Conservation (phyloP, 202 grass and related monocot genomes). For the Alloteropsis angusta region DNA sequence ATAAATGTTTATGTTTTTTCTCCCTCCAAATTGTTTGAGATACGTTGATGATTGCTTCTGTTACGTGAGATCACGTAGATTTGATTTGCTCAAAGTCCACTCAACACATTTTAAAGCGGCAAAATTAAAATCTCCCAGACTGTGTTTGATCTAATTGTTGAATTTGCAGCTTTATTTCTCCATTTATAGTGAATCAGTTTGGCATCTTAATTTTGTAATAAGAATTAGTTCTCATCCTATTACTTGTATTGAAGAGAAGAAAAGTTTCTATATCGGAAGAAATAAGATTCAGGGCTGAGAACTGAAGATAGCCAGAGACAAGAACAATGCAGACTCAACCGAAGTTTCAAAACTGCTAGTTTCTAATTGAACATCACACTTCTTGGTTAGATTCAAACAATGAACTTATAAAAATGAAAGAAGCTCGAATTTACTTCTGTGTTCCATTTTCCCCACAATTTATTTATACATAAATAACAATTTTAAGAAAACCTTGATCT, state of each 20-base stretch:
- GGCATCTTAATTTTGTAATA: background rate
- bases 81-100: background rate
- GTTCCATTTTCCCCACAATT: too few relatives aligned
- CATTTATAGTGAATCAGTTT: background rate
- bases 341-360: background rate
- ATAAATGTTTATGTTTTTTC: background rate
- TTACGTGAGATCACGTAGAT: slow-evolving; percentile 3
- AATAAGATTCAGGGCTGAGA: background rate
- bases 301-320: background rate
- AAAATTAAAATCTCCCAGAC: background rate
- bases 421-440: background rate
- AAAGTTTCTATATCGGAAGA: background rate
- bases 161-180: background rate
- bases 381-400: background rate
- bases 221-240: background rate
- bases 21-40: background rate
- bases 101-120: background rate
- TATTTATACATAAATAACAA: background rate
- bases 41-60: background rate
- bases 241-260: background rate
- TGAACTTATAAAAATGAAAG: background rate
- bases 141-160: background rate
- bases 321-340: background rate
- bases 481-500: background rate
- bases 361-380: background rate